These are phyloP conservation scores for Capsella rubella DNA, from an alignment of 441 rosid species.

Conservation along the genomic window DNA sequence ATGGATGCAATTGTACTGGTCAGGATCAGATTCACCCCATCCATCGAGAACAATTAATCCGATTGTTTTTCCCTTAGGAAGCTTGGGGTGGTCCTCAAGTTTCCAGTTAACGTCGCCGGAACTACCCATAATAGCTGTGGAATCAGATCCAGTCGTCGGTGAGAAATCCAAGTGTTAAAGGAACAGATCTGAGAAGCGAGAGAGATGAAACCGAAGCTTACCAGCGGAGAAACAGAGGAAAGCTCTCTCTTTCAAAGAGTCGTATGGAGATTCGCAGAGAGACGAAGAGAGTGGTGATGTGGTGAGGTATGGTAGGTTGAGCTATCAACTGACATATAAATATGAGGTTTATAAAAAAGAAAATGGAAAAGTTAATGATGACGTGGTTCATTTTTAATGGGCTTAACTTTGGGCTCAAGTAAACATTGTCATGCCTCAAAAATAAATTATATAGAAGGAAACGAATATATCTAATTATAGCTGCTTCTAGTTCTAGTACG, in stretches of 20 bases:
- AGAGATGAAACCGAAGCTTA: conserved; percentile 19
- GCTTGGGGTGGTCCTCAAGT: conserved; percentile 81
- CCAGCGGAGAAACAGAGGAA: conserved; percentile 44
- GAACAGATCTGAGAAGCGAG: conserved; percentile 26
- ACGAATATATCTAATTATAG: conserved; percentile 16
- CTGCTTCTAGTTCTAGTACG: not conserved
- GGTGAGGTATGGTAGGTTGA: conserved; percentile 32
- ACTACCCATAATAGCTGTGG: conserved; percentile 42
- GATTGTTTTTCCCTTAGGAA: conserved; percentile 78
- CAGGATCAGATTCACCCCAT: conserved; percentile 94
- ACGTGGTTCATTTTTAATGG: conserved; percentile 29
- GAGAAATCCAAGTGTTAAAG: not conserved
- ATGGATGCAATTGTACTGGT: conserved; percentile 88
- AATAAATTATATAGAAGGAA: not conserved
- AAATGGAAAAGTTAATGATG: conserved; percentile 20
- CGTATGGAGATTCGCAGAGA: conserved; percentile 39
- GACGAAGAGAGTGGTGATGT: conserved; percentile 28
- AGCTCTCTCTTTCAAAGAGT: conserved; percentile 6
- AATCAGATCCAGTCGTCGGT: conserved; percentile 6
- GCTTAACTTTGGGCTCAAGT: conserved; percentile 46
- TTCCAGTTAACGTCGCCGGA: conserved; percentile 58
- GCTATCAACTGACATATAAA: conserved; percentile 3
- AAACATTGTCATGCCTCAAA: not conserved
- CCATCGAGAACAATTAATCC: conserved; percentile 91
- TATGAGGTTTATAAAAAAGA: conserved; percentile 15